Base-by-base conservation (phyloP, 441 rosid genomes). In the Euphorbia corollata region DNA sequence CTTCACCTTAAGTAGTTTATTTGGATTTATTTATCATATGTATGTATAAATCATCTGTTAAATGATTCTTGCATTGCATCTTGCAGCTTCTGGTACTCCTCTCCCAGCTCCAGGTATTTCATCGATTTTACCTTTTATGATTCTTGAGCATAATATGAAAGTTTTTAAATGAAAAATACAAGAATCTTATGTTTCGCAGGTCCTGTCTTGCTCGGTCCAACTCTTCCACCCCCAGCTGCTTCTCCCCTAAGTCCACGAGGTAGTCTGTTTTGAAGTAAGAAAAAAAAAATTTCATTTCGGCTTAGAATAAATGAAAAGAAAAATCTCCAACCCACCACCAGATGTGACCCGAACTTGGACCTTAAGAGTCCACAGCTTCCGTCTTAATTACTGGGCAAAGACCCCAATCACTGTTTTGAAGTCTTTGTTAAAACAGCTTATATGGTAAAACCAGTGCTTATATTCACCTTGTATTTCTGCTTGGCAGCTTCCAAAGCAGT, bases 21-120 rank as follows among this genome's bases (percentile, higher is more conserved):
- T 8, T 4, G 18, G 22, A 65, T 7, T 7, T 56, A 32, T 56
- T 1, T 24, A 20, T 18, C 12, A 22, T 41, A 15, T 27, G 34
- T 50, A 39, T 4, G 4, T 66, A 16, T 4, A n/a, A 18, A 8
- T n/a, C 30, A 2, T 30, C 27, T 63, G 20, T 48, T 56, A 50
- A n/a, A 60, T 13, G 56, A 15, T 45, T 62, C 8, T 60, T 74
- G 58, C 65, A 20, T 72, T 75, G 45, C 43, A 6, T 66, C 72
- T 79, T 75, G 79, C 84, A 87, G 94, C 88, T 61, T 68, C 97
- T 45, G 94, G 91, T 23, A 32, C 82, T 38, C 96, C 93, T 70
- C 80, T 89, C 8, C 97, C 96, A 57, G 83, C 94, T 67, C 94
- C 96, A 82, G 91, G 87, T 86, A 81, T 24, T 16, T n/a, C 20